A percentile compares a stretch with the other conserved stretches of the same genome.
These are phyloP conservation scores for Maudiozyma bulderi DNA, from an alignment of 805 yeast species.

Conservation along the genomic window DNA sequence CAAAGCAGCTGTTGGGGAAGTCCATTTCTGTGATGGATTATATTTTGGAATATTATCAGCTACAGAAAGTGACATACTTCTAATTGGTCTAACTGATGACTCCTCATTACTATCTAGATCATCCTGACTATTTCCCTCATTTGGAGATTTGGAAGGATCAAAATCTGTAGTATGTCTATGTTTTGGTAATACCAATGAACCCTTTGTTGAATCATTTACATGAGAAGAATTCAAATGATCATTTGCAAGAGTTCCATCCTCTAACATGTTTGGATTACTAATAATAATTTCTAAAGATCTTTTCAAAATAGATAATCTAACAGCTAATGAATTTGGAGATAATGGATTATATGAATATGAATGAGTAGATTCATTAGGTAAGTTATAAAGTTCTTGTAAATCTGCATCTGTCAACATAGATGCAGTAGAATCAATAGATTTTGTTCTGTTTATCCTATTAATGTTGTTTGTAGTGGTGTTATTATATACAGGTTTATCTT, in stretches of 20 bases:
- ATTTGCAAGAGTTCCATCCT: not conserved
- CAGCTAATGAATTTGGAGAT: conserved; percentile 71
- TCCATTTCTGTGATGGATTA: conserved; percentile 6
- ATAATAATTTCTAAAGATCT: conserved; percentile 66
- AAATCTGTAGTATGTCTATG: not conserved
- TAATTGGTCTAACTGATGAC: not conserved
- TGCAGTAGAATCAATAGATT: conserved; percentile 7
- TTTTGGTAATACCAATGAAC: not conserved
- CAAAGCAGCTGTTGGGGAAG: conserved; percentile 19
- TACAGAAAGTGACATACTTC: conserved; percentile 5
- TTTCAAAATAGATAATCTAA: conserved; percentile 63
- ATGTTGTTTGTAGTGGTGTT: not conserved
- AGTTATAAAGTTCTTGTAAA: conserved; percentile 41
- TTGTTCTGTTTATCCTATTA: conserved; percentile 2
- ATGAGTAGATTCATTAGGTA: conserved; percentile 73
- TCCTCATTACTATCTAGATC: not conserved
- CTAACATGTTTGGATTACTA: conserved; percentile 42
- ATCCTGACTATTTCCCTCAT: not conserved
- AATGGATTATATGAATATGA: conserved; percentile 78
- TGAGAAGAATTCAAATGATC: not conserved
- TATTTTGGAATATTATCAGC: conserved; percentile 1
- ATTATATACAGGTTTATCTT: not conserved
- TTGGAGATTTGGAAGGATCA: not conserved
- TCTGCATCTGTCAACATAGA: conserved; percentile 21
- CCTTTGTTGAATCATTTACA: not conserved